Base-by-base conservation (phyloP, 352 stramenopile genomes). In the Nothophytophthora sp. region DNA sequence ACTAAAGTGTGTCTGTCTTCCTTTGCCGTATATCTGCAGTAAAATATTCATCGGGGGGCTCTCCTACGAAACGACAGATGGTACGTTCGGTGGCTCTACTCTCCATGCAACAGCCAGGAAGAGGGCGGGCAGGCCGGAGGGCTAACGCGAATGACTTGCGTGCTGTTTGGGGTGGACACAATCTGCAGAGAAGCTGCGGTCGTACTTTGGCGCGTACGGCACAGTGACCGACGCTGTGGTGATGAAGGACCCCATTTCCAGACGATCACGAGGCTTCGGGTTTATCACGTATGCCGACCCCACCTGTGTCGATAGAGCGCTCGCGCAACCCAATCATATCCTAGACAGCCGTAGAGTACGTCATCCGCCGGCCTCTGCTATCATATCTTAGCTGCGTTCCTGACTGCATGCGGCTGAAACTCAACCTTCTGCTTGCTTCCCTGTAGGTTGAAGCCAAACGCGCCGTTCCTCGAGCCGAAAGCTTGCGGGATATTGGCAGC, bases 281-380 rank as follows among this genome's bases (percentile, higher is more conserved):
- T 97, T 97, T 67, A 96, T 97, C 76, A 97, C 90, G 45, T 97
- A 96, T 66, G 87, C 83, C 30, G 88, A 96, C 47, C 77, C 87
- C 4, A 54, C 59, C 13, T 96, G 84, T 58, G 90, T 97, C 36
- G 90, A 97, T 67, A 72, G 85, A 60, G 90, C 88, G n/a, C 59
- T 97, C 23, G 78, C 86, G 13, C 86, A 96, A 54, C 72, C 88
- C 27, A 95, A 92, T 45, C 90, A 97, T 53, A 90, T 96, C 42
- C 64, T 97, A 67, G 90, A 97, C 70, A 93, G 75, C 51, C 80
- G 90, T 55, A 58, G 88, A 37, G 86, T 95, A 81, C 41, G 79
- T 85, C 5, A 3, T 19, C 18, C 23, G 5, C 18, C 3, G 2
- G 12, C 18, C 12, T 30, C 16, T 1, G 29, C 3, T 28, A 20